Conservation (phyloP, 805 yeast genomes). For the Candida pseudoglaebosa region DNA sequence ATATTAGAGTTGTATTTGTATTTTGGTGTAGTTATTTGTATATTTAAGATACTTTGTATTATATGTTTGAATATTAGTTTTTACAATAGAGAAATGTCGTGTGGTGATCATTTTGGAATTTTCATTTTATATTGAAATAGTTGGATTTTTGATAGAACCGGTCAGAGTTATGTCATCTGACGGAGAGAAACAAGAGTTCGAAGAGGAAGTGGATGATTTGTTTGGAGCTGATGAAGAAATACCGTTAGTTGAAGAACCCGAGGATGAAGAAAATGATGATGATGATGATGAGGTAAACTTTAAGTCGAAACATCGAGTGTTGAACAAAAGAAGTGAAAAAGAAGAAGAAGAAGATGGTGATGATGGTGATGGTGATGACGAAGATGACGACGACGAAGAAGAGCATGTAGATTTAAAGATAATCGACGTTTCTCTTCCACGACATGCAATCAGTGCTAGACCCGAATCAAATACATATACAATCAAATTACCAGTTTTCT, state of each 20-base stretch:
- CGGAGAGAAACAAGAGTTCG: constrained; percentile 14
- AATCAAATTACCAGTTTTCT: constrained; percentile 76
- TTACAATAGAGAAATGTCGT: not conserved
- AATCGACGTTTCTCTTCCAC: constrained; percentile 40
- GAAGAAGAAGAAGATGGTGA: constrained; percentile 7
- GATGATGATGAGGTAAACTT: constrained; percentile 29
- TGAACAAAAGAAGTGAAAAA: constrained; percentile 21
- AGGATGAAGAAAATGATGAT: too few relatives aligned
- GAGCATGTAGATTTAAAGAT: constrained; percentile 32
- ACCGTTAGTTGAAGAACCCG: constrained; percentile 15
- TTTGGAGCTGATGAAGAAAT: constrained; percentile 26
- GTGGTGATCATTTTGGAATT: constrained; percentile 1
- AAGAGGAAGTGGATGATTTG: constrained; percentile 32
- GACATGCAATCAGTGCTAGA: constrained; percentile 42
- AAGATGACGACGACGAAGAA: constrained; percentile 30
- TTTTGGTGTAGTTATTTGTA: constrained; percentile 1
- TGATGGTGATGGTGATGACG: constrained; percentile 20
- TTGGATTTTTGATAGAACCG: not conserved
- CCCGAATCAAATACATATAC: constrained; percentile 36
- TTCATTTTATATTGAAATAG: not conserved
- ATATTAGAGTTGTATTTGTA: not conserved
- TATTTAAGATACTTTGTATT: constrained; percentile 1
- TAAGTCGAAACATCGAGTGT: constrained; percentile 11
- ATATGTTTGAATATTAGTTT: not conserved
- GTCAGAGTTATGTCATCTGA: constrained; percentile 21